These are phyloP conservation scores for Trichoderma harzianum DNA, from an alignment of 2,329 filamentous ascomycete genomes.

Conservation along the genomic window DNA sequence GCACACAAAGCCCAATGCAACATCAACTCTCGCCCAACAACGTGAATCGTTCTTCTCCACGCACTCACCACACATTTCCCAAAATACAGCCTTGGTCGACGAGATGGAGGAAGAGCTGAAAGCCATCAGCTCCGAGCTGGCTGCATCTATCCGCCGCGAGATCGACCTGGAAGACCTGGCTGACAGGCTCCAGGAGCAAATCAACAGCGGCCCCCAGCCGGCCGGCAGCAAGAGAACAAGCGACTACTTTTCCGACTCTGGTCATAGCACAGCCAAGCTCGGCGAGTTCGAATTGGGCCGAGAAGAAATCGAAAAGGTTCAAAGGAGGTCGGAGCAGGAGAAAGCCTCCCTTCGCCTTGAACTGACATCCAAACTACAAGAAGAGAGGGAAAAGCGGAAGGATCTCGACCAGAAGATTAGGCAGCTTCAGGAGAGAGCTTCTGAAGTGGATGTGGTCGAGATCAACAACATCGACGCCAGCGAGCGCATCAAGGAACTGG, in stretches of 20 bases:
- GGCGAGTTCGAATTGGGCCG: conserved; percentile 61
- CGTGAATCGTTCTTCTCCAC: conserved; percentile 51
- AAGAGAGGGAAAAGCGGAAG: conserved; percentile 73
- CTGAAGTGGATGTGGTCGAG: conserved; percentile 55
- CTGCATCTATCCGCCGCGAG: conserved; percentile 87
- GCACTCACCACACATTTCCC: conserved; percentile 38
- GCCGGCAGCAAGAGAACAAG: conserved; percentile 74
- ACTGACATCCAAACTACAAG: conserved; percentile 79
- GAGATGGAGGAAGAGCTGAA: conserved; percentile 94
- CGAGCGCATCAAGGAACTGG: conserved; percentile 70
- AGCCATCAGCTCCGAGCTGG: conserved; percentile 89
- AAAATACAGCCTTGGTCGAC: conserved; percentile 58
- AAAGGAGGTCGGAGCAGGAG: conserved; percentile 84
- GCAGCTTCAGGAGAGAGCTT: conserved; percentile 73
- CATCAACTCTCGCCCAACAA: conserved; percentile 46
- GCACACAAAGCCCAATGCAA: conserved; percentile 40
- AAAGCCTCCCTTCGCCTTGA: conserved; percentile 83
- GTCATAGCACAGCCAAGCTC: conserved; percentile 78
- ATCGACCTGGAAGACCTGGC: conserved; percentile 96
- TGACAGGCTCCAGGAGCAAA: conserved; percentile 80
- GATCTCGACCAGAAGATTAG: conserved; percentile 81
- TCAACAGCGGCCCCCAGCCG: conserved; percentile 50
- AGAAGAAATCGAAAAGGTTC: conserved; percentile 77
- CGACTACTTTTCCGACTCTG: conserved; percentile 97
- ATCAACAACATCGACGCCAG: conserved; percentile 55